Evolutionary conservation across 208 protist species (phyloP).

Genomic region (Tetramitus jugosus): DNA sequence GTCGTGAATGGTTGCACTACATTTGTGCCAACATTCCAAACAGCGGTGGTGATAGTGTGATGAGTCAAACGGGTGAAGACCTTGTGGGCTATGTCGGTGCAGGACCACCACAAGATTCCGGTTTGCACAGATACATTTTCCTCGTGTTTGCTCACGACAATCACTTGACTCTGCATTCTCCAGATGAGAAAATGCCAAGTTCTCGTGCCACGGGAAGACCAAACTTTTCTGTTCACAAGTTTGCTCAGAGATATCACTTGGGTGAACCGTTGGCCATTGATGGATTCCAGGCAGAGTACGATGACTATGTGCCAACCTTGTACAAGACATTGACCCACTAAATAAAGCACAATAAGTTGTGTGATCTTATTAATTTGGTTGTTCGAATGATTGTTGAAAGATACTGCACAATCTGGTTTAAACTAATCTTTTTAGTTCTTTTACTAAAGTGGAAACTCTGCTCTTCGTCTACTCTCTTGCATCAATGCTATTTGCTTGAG

Average conservation of each 20-base stretch:
- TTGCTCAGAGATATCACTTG: not conserved
- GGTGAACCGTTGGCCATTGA: not conserved
- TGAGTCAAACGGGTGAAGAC: slow-evolving; percentile 14
- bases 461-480: no score
- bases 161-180: not conserved
- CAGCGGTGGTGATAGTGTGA: slow-evolving; percentile 14
- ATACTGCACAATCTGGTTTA: no score
- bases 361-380: no score
- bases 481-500: no score
- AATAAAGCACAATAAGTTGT: no score
- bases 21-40: slow-evolving; percentile 30
- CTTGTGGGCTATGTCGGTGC: slow-evolving; percentile 25
- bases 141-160: slow-evolving; percentile 12
- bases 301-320: slow-evolving; percentile 2
- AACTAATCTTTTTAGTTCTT: no score
- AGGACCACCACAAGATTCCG: slow-evolving; percentile 26
- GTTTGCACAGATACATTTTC: slow-evolving; percentile 36
- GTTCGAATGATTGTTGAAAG: no score
- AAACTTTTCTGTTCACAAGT: not conserved
- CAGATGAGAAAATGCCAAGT: not conserved
- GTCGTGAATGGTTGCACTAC: slow-evolving; percentile 35
- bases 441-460: no score
- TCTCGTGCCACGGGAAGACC: not conserved
- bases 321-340: no score
- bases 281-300: not conserved